Conservation (phyloP, 352 stramenopile species). For the Phytophthora citricola region DNA sequence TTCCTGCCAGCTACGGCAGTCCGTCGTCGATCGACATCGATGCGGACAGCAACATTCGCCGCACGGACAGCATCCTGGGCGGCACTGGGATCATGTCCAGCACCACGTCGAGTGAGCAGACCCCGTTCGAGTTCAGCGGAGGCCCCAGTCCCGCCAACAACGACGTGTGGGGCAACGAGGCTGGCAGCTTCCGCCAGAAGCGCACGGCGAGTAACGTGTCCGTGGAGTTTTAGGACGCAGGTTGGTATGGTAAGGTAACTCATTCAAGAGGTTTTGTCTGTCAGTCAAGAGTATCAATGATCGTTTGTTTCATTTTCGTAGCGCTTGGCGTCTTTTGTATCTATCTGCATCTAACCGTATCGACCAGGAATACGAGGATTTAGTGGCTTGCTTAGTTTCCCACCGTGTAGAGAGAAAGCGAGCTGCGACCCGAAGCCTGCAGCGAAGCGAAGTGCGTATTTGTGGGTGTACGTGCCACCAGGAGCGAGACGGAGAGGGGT, state of each 20-base stretch:
- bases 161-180: conserved; percentile 58
- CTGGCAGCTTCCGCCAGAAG: conserved; percentile 46
- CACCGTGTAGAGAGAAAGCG: conserved; percentile 94
- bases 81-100: conserved; percentile 37
- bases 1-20: conserved; percentile 52
- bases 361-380: conserved; percentile 7
- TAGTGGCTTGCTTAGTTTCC: conserved; percentile 38
- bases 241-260: conserved; percentile 30
- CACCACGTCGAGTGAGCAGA: conserved; percentile 26
- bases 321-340: conserved; percentile 8
- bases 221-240: conserved; percentile 57
- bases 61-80: conserved; percentile 54
- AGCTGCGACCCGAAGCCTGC: conserved; percentile 97
- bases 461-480: conserved; percentile 75
- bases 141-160: conserved; percentile 36
- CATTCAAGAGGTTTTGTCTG: conserved; percentile 28
- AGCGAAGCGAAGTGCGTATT: conserved; percentile 96
- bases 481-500: conserved; percentile 58
- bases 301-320: too few species aligned
- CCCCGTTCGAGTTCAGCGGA: conserved; percentile 43
- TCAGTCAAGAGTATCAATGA: conserved; percentile 8
- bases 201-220: conserved; percentile 61
- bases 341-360: conserved; percentile 24
- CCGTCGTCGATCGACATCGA: conserved; percentile 56
- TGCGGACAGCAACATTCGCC: conserved; percentile 24